Conservation (phyloP, 495 filamentous ascomycete genomes). For the Penicillium ochrochloron region DNA sequence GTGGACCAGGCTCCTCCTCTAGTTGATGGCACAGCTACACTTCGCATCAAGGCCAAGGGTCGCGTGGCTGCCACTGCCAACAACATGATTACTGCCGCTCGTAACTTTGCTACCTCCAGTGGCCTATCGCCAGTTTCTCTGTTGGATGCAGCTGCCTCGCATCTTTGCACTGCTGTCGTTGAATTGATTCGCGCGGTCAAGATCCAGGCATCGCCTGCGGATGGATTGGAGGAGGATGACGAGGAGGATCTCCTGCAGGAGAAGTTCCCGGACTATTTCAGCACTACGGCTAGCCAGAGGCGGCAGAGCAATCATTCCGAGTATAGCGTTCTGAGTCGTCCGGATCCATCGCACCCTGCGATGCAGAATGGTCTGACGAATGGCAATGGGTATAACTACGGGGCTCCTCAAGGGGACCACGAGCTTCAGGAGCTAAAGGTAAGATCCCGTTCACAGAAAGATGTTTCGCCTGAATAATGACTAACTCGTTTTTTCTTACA, state of each 20-base stretch:
- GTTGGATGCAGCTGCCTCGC: conserved; percentile 92
- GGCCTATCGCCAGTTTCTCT: conserved; percentile 95
- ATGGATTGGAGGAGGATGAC: conserved; percentile 75
- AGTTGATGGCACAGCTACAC: conserved; percentile 44
- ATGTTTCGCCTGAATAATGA: not conserved
- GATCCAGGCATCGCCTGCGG: conserved; percentile 72
- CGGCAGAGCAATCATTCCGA: conserved; percentile 55
- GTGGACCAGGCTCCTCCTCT: conserved; percentile 61
- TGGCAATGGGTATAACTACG: conserved; percentile 41
- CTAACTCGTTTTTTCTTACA: conserved; percentile 26
- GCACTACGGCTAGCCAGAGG: conserved; percentile 49
- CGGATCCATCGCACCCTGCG: conserved; percentile 38
- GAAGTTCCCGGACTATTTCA: conserved; percentile 55
- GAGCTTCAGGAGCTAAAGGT: conserved; percentile 78
- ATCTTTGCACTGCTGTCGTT: conserved; percentile 82
- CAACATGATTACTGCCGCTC: conserved; percentile 91
- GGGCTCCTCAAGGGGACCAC: conserved; percentile 48
- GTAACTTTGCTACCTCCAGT: conserved; percentile 79
- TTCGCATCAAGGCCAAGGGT: conserved; percentile 69
- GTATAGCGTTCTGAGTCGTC: conserved; percentile 59
- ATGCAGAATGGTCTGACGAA: conserved; percentile 37
- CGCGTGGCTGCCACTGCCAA: conserved; percentile 90
- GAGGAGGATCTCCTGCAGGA: conserved; percentile 43
- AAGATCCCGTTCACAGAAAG: not conserved
- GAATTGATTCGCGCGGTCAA: conserved; percentile 84